These are phyloP conservation scores for Furcasterigmium furcatum DNA, from an alignment of 2,329 filamentous ascomycete genomes.

Conservation along the genomic window DNA sequence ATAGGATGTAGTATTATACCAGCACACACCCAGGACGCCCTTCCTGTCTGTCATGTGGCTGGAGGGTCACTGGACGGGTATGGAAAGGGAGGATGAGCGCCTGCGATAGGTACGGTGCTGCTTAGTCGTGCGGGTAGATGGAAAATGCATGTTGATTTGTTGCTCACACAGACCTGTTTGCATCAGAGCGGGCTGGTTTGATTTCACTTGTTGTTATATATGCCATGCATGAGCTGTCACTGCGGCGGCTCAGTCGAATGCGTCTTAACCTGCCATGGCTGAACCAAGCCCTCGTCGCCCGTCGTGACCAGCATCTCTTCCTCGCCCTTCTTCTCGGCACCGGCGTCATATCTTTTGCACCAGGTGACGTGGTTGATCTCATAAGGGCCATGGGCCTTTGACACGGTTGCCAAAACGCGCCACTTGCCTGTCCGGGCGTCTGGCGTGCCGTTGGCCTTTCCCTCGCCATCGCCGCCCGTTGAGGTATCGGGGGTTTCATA, in stretches of 20 bases:
- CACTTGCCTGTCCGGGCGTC: conserved; percentile 45
- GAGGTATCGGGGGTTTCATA: conserved; percentile 15
- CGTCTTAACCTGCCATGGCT: conserved; percentile 71
- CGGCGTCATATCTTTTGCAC: conserved; percentile 74
- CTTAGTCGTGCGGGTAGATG: too few relatives aligned
- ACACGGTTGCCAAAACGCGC: conserved; percentile 65
- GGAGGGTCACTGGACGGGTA: too few relatives aligned
- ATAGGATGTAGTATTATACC: not conserved
- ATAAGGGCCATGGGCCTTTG: conserved; percentile 83
- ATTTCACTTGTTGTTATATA: too few relatives aligned
- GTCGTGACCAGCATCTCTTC: conserved; percentile 90
- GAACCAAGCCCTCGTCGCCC: conserved; percentile 86
- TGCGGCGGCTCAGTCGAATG: too few relatives aligned
- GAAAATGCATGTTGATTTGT: too few relatives aligned
- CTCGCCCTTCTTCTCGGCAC: conserved; percentile 44
- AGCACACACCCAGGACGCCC: too few relatives aligned
- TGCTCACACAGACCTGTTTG: too few relatives aligned
- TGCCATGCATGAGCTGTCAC: too few relatives aligned
- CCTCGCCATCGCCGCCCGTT: conserved; percentile 17
- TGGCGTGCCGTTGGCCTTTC: not conserved
- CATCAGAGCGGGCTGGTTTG: too few relatives aligned
- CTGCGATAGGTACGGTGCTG: too few relatives aligned
- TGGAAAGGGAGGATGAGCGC: too few relatives aligned
- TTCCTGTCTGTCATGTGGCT: too few relatives aligned
- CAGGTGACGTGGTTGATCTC: conserved; percentile 92